A percentile compares a stretch with the other conserved stretches of the same genome.
Conservation (phyloP, 2,329 filamentous ascomycete genomes). For the Fusarium sp. region DNA sequence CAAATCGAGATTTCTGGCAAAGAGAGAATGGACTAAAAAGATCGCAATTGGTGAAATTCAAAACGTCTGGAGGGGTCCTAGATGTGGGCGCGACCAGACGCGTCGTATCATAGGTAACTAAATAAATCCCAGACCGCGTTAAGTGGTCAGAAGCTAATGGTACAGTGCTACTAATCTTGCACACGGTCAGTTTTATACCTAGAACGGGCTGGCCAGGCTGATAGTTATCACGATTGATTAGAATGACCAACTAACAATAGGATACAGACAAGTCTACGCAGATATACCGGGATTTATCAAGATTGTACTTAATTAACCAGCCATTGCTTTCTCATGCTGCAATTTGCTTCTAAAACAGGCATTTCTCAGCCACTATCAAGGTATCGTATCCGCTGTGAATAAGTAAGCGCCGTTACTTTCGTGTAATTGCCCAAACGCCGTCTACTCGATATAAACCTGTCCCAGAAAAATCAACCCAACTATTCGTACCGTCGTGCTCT, state of each 20-base stretch:
- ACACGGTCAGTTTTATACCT: not conserved
- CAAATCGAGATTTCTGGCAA: not conserved
- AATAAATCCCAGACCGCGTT: constrained; percentile 31
- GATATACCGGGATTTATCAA: not conserved
- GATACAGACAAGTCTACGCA: not conserved
- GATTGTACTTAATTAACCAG: not conserved
- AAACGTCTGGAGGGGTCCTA: constrained; percentile 30
- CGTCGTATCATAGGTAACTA: constrained; percentile 29
- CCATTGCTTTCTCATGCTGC: not conserved
- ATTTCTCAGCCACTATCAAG: constrained; percentile 2
- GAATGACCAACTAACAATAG: not conserved
- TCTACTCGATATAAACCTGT: constrained; percentile 20
- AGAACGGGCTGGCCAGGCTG: not conserved
- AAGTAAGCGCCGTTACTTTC: constrained; percentile 20
- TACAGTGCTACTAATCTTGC: not conserved
- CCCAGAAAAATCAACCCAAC: constrained; percentile 5
- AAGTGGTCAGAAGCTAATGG: constrained; percentile 16
- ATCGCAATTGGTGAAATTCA: constrained; percentile 12
- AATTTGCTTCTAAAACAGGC: constrained; percentile 8
- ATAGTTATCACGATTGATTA: not conserved
- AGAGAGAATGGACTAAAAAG: not conserved
- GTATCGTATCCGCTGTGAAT: constrained; percentile 25
- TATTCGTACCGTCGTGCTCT: constrained; percentile 19
- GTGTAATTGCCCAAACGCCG: constrained; percentile 24
- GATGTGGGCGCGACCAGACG: constrained; percentile 31